Evolutionary conservation across 345 rosid species (phyloP), one percentile per base, ranked within the genome.

Genomic region (Aegle marmelos): DNA sequence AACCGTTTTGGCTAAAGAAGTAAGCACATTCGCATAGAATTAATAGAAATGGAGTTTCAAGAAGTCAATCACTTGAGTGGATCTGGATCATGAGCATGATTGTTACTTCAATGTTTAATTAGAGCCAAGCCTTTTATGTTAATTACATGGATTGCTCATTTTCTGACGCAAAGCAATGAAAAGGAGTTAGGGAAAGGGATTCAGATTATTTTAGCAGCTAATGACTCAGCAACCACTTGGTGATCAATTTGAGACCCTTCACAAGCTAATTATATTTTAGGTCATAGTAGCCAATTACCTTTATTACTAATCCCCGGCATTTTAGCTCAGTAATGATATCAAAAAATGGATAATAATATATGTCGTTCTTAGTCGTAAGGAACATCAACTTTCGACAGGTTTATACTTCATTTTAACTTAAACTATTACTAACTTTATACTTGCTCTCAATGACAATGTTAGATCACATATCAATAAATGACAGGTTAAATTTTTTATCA

Each of bases 1-100:
- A 81, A 84, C 83, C 71, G 73, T 64, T 74, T 68, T 50, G 68
- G 83, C 86, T 75, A 80, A 60, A 65, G 61, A 57, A 70, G 69
- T 66, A 74, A 80, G 41, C 28, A 79, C 68, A 53, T 39, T 36
- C 48, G 81, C 77, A 82, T 78, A 22, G 21, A 57, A 60, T 19
- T 19, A 65, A 33, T 3, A 19, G 69, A 83, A 33, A 79, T 74
- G 67, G 78, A 81, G 78, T 83, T 45, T 76, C 82, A 71, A 82
- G 61, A 87, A 89, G 92, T 89, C 91, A 82, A 88, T 85, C 84
- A 82, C 72, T 72, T 71, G 81, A 82, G 89, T 83, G 77, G 82
- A 33, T 70, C 31, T 16, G 80, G 21, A 57, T 17, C 24, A 27
- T 25, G 17, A 41, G 48, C 27, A 36, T 24, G 72, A 28, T 74